Evolutionary conservation across 2,329 filamentous ascomycete species (phyloP), one percentile per base, ranked within the genome.

Genomic region (Colletotrichum acutatum): DNA sequence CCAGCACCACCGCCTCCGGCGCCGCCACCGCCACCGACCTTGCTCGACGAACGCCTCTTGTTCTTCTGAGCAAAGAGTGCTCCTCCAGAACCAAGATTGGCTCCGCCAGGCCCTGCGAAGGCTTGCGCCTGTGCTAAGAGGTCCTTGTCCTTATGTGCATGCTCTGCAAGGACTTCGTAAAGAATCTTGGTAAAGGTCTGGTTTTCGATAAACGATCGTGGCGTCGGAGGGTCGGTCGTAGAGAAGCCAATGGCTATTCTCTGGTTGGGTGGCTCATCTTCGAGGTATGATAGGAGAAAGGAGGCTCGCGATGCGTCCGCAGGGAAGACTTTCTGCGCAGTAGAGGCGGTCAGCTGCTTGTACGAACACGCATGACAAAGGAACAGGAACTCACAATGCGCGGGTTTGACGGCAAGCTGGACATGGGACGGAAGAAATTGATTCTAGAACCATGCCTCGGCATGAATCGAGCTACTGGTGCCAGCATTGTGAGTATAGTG

Each of bases 161-260:
- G 82, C 66, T 87, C 82, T 2, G 81, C 79, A 24, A 93, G 83
- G 1, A 92, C 89, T 19, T 88, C 83, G 77, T 90, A 86, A 26
- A 93, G 84, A 63, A 92, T 88, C 11, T 82, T 78, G n/a, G 90
- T 78, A 78, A 93, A 93, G 26, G 82, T 80, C 11, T 82, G 85
- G 78, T 93, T 93, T 77, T 89, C 87, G 26, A 80, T 83, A 77
- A 93, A 91, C 26, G 89, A 87, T 52, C 84, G 82, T 4, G 91
- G 90, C 0, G 89, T 91, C 1, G 91, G 91, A 1, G 90, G 90
- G n/a, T 92, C 74, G 19, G 82, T 77, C 6, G 87, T 88, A 0
- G 90, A 88, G 2, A 86, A 89, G 61, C 91, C 91, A 72, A 93
- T 88, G 16, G 90, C 86, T 24, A 93, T 82, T 32, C 80, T 79